Evolutionary conservation across 306 rosid species (phyloP), one percentile per base, ranked within the genome.

Genomic region (Dryas octopetala): DNA sequence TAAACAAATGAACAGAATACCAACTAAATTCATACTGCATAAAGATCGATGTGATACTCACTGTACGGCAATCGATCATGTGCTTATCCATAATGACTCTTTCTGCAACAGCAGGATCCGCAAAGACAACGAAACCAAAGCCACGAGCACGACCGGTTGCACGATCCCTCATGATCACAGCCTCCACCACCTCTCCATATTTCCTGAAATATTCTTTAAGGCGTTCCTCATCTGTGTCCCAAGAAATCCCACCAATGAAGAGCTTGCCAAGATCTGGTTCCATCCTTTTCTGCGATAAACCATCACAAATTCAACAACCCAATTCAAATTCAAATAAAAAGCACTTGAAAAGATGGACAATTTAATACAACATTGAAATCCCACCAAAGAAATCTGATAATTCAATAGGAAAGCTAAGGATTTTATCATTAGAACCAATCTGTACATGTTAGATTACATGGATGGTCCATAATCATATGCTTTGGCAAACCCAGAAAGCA

Each of bases 201-300:
- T 82, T 91, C 78, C 90, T 75, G 75, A 93, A 93, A 79, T 93
- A 88, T 17, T 89, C 96, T 70, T 86, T 91, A 57, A 93, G 97
- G 62, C 97, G 93, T 77, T 89, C 97, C 83, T 93, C 97, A 76
- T 93, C 96, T 46, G 98, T 93, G 81, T 93, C 97, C 98, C 98
- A 93, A 12, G 98, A 91, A 89, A 93, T 93, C 74, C 98, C 98
- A 70, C 98, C 98, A 89, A 93, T 91, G 93, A 93, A 93, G 88
- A 93, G 97, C 93, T 93, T 93, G 70, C 98, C 96, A 74, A 91
- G 91, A 88, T 93, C 98, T 77, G 98, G 87, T 82, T 91, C 96
- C 98, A 93, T 93, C 93, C 77, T 44, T 76, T 58, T 80, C 76
- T 83, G 80, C 64, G 66, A 80, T 67, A 85, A 86, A 87, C 55